Base-by-base conservation (phyloP, 1,139 yeast genomes). In the Saccharomyces hybrid region DNA sequence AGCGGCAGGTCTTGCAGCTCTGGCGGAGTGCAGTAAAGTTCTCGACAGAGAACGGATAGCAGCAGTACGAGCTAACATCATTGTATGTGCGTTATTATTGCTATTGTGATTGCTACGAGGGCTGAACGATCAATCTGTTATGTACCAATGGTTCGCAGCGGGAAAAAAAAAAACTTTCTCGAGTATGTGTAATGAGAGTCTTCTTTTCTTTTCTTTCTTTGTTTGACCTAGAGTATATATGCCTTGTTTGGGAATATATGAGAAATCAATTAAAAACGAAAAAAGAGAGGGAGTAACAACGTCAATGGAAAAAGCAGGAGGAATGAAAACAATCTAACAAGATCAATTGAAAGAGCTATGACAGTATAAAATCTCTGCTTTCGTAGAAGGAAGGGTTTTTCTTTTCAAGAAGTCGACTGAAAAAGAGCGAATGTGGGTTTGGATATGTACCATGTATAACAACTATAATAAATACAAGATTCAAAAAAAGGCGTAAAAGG, bases 1-100 rank as follows among this genome's bases (percentile, higher is more conserved):
- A 73, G 80, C 76, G 68, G 82, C 79, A 74, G 90, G 88, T 78
- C 88, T 87, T 71, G 88, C 86, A 73, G 82, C 78, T 77, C 86
- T 83, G 62, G 76, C 81, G 73, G 82, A 79, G 29, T 51, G 41
- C 38, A 56, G 61, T 73, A 83, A 83, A 71, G 88, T 79, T 79
- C 88, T 84, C 73, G 86, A 82, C 74, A 88, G 88, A 73, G 86
- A 80, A 79, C 90, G 87, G 76, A 84, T 79, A 78, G 82, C 82
- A 75, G 88, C 81, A 48, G 67, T 58, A 82, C 91, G 88, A 73
- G 90, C 83, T 81, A 85, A 85, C 91, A 85, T 85, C 66, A 12
- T 53, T 31, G 14, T 16, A 14, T 19, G n/a, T 16, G 47, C 12
- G 44, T 38, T 14, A 11, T 38, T 38, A 38, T 21, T 38, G 12